phyloP scores from a whole-genome alignment of 352 stramenopile genomes.

The Pythium dissimile region DNA sequence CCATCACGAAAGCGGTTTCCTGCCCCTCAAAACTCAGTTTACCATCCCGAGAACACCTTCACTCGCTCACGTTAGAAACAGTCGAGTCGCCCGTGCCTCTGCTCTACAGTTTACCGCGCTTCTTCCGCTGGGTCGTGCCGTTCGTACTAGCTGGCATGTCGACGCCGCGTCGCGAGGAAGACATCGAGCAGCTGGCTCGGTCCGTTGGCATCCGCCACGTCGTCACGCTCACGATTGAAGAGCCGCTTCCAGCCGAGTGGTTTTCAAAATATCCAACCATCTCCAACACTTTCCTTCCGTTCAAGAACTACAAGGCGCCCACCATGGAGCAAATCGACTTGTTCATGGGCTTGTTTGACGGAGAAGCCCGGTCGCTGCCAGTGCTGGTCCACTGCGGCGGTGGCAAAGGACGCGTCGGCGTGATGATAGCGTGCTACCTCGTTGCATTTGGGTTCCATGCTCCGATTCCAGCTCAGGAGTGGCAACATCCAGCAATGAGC shows the following conservation, averaged over 20 bases:
- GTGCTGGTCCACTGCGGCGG: slow-evolving; percentile 66
- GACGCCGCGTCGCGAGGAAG: slow-evolving; percentile 19
- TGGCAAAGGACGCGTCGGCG: slow-evolving; percentile 56
- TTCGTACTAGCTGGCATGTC: slow-evolving; percentile 29
- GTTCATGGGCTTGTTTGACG: slow-evolving; percentile 40
- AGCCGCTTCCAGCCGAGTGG: slow-evolving; percentile 22
- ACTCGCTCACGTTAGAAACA: background rate
- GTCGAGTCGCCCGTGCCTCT: background rate
- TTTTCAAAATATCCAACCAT: slow-evolving; percentile 23
- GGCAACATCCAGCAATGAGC: slow-evolving; percentile 41
- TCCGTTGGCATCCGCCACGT: slow-evolving; percentile 17
- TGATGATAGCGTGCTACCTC: slow-evolving; percentile 66
- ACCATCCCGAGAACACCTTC: slow-evolving; percentile 19
- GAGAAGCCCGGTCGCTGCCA: slow-evolving; percentile 4
- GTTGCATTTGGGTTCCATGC: slow-evolving; percentile 53
- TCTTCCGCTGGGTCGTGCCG: slow-evolving; percentile 29
- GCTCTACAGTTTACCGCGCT: slow-evolving; percentile 22
- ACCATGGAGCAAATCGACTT: slow-evolving; percentile 54
- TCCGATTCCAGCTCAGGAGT: slow-evolving; percentile 25
- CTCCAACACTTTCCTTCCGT: slow-evolving; percentile 38
- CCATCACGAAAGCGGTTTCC: background rate
- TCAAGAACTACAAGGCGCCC: slow-evolving; percentile 55
- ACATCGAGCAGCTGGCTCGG: slow-evolving; percentile 19
- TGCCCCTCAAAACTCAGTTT: slow-evolving; percentile 3
- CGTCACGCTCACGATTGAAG: slow-evolving; percentile 25